Evolutionary conservation across 352 stramenopile species (phyloP).

Genomic region (Phytopythium montanum): DNA sequence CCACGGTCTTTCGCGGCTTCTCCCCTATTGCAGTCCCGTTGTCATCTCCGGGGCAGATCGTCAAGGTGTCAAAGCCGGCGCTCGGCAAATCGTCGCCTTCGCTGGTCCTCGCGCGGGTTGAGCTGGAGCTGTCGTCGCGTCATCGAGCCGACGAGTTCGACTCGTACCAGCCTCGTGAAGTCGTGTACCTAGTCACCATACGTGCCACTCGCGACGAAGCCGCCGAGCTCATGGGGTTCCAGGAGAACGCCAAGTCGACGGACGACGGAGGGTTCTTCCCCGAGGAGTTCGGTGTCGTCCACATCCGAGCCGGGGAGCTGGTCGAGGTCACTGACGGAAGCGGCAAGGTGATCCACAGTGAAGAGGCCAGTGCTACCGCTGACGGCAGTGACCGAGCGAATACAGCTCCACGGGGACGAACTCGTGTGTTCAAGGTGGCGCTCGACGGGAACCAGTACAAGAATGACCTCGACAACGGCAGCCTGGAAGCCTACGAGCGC

Average conservation of each 20-base stretch:
- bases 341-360: slow-evolving; percentile 48
- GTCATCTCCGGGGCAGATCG: slow-evolving; percentile 43
- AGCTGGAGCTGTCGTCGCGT: slow-evolving; percentile 74
- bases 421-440: slow-evolving; percentile 85
- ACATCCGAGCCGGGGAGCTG: slow-evolving; percentile 75
- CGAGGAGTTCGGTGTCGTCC: slow-evolving; percentile 84
- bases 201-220: slow-evolving; percentile 59
- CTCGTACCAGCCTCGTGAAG: slow-evolving; percentile 88
- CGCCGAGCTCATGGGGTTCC: slow-evolving; percentile 56
- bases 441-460: slow-evolving; percentile 95
- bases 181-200: slow-evolving; percentile 93
- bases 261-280: slow-evolving; percentile 72
- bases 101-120: slow-evolving; percentile 83
- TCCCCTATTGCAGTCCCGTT: slow-evolving; percentile 39
- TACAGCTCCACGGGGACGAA: slow-evolving; percentile 33
- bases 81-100: slow-evolving; percentile 86
- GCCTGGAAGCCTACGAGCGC: slow-evolving; percentile 75
- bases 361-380: slow-evolving; percentile 12
- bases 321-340: slow-evolving; percentile 80
- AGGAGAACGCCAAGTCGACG: slow-evolving; percentile 12
- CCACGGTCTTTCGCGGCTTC: slow-evolving; percentile 63
- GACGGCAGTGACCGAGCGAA: background rate
- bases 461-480: slow-evolving; percentile 69
- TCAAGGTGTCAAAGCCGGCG: slow-evolving; percentile 84
- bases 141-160: slow-evolving; percentile 81